phyloP scores from a whole-genome alignment of 345 rosid genomes.

The Fremontodendron californicum region DNA sequence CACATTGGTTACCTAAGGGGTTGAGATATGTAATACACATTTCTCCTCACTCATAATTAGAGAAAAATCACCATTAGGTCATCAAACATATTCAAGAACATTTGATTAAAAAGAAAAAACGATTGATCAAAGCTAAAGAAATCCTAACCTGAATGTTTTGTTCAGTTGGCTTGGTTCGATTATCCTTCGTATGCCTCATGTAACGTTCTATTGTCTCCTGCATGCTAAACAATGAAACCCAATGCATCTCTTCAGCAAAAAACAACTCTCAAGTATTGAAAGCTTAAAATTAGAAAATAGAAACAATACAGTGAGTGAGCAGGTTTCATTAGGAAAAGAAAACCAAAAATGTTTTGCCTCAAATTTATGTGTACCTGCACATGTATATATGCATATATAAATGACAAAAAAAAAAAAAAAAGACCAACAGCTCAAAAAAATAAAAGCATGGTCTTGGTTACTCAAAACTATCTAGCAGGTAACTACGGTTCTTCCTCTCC shows the following conservation, averaged over 20 bases:
- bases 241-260: not conserved
- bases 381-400: not conserved
- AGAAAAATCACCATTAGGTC: not conserved
- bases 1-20: not conserved
- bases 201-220: slow-evolving; percentile 39
- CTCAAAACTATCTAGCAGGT: not conserved
- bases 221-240: slow-evolving; percentile 28
- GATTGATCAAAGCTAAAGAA: not conserved
- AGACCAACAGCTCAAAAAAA: not conserved
- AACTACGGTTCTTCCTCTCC: not conserved
- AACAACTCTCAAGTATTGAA: not conserved
- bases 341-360: not conserved
- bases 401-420: not conserved
- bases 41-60: not conserved
- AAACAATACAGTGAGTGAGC: not conserved
- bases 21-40: not conserved
- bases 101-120: not conserved
- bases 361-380: not conserved
- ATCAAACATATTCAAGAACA: not conserved
- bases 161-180: slow-evolving; percentile 21
- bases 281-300: not conserved
- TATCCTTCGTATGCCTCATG: slow-evolving; percentile 25
- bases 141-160: slow-evolving; percentile 30
- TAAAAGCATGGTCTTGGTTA: not conserved
- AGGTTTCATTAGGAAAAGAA: not conserved